These are phyloP conservation scores for Colletotrichum somersetense DNA, from an alignment of 2,329 filamentous ascomycete species.

Conservation along the genomic window DNA sequence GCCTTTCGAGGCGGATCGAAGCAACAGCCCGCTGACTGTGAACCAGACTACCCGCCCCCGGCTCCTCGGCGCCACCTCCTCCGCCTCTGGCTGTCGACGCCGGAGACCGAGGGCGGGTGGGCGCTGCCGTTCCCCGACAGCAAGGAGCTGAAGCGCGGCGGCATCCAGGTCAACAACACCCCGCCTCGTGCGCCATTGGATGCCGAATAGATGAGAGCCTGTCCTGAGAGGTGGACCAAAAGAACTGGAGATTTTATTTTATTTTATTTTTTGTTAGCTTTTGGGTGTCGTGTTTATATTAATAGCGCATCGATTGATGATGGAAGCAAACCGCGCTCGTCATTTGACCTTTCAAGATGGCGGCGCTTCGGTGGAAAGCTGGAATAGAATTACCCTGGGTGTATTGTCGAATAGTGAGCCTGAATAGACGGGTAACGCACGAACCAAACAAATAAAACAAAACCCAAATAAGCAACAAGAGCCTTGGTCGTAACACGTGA, in stretches of 20 bases:
- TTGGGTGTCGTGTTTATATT: background rate
- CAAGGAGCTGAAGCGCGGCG: conserved; percentile 86
- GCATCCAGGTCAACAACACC: conserved; percentile 87
- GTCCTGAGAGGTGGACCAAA: background rate
- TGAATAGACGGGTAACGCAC: background rate
- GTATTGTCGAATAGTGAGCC: background rate
- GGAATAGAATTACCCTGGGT: background rate
- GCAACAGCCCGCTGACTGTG: background rate
- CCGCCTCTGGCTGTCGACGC: conserved; percentile 86
- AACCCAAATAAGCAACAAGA: background rate
- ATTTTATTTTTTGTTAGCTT: background rate
- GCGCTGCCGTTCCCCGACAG: conserved; percentile 85
- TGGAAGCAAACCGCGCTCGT: background rate
- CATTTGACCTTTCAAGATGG: background rate
- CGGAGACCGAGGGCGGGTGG: conserved; percentile 88
- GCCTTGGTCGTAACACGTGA: background rate
- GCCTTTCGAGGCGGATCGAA: background rate
- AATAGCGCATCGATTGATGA: background rate
- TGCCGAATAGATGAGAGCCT: conserved; percentile 71
- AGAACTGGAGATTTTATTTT: background rate
- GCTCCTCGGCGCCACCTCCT: conserved; percentile 82
- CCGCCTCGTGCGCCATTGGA: conserved; percentile 81
- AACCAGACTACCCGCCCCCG: conserved; percentile 68
- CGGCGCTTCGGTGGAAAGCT: background rate
- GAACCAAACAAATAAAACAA: conserved; percentile 4